Conservation (phyloP, 2,329 filamentous ascomycete species). For the Colletotrichum musicola region DNA sequence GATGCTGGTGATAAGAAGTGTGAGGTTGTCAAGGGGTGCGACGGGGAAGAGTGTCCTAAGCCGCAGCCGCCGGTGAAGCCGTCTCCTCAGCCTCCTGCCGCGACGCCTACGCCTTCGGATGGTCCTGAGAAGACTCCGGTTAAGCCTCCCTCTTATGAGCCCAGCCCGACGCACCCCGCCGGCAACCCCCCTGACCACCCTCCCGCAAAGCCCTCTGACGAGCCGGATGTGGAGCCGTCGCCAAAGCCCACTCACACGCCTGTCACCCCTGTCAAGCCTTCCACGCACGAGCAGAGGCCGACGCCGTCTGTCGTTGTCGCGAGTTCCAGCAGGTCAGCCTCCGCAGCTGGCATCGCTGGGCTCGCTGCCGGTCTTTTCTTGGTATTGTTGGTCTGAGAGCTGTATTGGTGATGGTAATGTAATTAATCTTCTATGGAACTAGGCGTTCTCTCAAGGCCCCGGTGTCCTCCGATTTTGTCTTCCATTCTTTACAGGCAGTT, state of each 20-base stretch:
- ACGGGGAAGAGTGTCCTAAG: constrained; percentile 47
- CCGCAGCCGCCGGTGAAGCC: constrained; percentile 36
- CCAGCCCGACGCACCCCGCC: neutral
- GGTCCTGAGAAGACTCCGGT: neutral
- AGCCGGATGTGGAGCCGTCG: neutral
- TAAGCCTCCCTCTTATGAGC: neutral
- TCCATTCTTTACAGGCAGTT: neutral
- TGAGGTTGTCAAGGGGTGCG: constrained; percentile 26
- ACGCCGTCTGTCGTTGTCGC: constrained; percentile 5
- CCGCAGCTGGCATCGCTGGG: neutral
- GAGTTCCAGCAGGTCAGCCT: neutral
- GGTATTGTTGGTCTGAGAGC: neutral
- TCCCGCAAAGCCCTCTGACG: constrained; percentile 2
- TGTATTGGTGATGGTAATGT: neutral
- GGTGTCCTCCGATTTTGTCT: neutral
- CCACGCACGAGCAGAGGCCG: neutral
- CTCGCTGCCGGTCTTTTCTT: neutral
- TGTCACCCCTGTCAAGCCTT: neutral
- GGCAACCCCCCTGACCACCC: neutral
- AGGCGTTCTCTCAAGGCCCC: neutral
- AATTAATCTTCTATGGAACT: neutral
- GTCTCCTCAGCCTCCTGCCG: neutral
- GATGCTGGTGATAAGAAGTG: constrained; percentile 43
- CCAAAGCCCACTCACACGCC: neutral
- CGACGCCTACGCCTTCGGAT: neutral